Evolutionary conservation across 2,329 filamentous ascomycete genomes (phyloP), one percentile per base, ranked within the genome.

Genomic region (Penicillium sp.): DNA sequence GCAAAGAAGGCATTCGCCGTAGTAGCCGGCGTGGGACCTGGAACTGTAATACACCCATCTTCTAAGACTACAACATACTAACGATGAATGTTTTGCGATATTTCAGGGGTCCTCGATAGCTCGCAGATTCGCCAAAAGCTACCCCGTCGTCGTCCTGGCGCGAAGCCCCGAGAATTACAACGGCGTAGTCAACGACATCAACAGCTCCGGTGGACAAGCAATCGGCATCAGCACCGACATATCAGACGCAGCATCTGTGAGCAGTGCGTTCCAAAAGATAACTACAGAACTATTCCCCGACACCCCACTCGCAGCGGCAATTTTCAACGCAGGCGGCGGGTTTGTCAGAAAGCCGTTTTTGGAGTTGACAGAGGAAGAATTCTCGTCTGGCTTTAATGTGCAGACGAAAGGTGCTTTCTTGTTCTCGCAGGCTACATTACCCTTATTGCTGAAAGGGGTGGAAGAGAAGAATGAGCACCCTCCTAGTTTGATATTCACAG

Each of bases 401-500:
- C 79, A 78, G 60, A 76, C 73, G 45, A 69, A 71, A 38, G 90
- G 90, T 12, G 87, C 88, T 26, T 91, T 90, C 71, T 75, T 86
- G 64, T 96, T 96, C 71, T 84, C 89, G 0, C 86, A 93, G 70
- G 78, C 80, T 2, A 77, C 83, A 0, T 74, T 96, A 0, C 91
- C 91, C 0, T 78, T 87, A 1, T 81, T 96, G 1, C 79, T 92
- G 1, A 79, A 84, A 21, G 79, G 85, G 0, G 70, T 71, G 0
- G 74, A 58, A 23, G 53, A 53, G 48, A 54, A 56, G 53, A 71
- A 81, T 0, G 77, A 81, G 30, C 74, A 90, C 66, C 89, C 91
- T 4, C 91, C 91, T 0, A 87, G 88, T 0, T 77, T 96, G 20
- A 87, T 96, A 65, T 89, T 95, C 72, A 96, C 91, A 0, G 64